Evolutionary conservation across 2,329 filamentous ascomycete genomes (phyloP), one percentile per base, ranked within the genome.

Genomic region (Penicillium sp.): DNA sequence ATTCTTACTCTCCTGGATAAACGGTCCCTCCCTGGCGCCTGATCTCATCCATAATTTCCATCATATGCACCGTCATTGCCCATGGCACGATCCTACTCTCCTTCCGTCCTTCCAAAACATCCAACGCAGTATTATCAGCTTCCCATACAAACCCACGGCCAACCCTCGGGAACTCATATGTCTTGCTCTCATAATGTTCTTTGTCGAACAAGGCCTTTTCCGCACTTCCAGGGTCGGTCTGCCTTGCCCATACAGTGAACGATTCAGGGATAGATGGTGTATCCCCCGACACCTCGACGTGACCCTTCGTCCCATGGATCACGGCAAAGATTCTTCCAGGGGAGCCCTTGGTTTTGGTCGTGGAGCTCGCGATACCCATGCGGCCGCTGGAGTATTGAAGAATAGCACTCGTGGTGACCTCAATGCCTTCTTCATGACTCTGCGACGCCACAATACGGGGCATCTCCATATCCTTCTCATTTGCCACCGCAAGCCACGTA

Each of bases 11-110:
- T 8, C 43, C 50, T 10, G 60, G 62, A 51, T 68, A 74, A 29
- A 52, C 60, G 1, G 69, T 68, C 8, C 68, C 70, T 10, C 71
- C 70, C 48, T 73, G 66, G n/a, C 63, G 63, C 37, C 80, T 66
- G 9, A 80, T 71, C 55, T 80, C 75, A 57, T 83, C 80, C 74
- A 82, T 72, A 19, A 81, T 71, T 53, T 76, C 74, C 71, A 82
- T 69, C 0, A 81, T 71, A 0, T 75, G 70, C 11, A 82, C 53
- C 0, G 79, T 82, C 66, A 82, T 79, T 0, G 69, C 63, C 75
- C 75, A 80, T 0, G 79, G 78, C 74, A 82, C 78, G 3, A 75
- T 67, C 0, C 64, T 64, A 52, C 72, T 80, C 60, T 83, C 80
- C 43, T 47, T 53, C 10, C 39, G 27, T n/a, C 59, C 59, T 5